phyloP scores from a whole-genome alignment of 1,284 basidiomycete genomes.

The Singerocomus inundabilis region DNA sequence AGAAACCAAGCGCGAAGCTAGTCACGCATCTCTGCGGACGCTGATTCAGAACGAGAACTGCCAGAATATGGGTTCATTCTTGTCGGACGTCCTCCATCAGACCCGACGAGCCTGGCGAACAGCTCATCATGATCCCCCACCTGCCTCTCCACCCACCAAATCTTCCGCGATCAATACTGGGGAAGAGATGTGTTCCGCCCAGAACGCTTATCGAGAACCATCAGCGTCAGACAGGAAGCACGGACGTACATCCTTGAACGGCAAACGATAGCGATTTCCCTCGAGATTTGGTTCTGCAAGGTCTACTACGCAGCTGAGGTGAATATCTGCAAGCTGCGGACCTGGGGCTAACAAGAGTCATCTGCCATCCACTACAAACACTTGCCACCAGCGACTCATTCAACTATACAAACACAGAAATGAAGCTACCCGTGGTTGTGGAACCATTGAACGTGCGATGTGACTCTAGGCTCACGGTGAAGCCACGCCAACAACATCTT shows the following conservation, averaged over 20 bases:
- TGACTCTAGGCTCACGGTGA: slow-evolving; percentile 12
- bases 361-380: slow-evolving; percentile 42
- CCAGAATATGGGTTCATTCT: slow-evolving; percentile 26
- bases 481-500: slow-evolving; percentile 41
- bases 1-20: slow-evolving; percentile 27
- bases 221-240: slow-evolving; percentile 3
- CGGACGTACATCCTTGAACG: slow-evolving; percentile 31
- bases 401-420: slow-evolving; percentile 13
- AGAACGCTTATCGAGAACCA: slow-evolving; percentile 46
- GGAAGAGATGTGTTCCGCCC: slow-evolving; percentile 52
- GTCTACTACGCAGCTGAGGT: slow-evolving; percentile 14
- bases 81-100: slow-evolving; percentile 41
- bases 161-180: slow-evolving; percentile 55
- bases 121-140: slow-evolving; percentile 62
- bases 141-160: slow-evolving; percentile 33
- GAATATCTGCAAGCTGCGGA: slow-evolving; percentile 21
- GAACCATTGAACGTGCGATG: slow-evolving; percentile 5
- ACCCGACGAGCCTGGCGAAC: slow-evolving; percentile 63
- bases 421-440: slow-evolving; percentile 8
- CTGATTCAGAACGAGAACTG: slow-evolving; percentile 13
- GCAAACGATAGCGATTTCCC: background rate
- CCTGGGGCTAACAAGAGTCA: slow-evolving; percentile 39
- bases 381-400: slow-evolving; percentile 46
- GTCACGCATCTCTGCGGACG: slow-evolving; percentile 2
- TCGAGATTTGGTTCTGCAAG: background rate